Evolutionary conservation across 2,329 filamentous ascomycete species (phyloP), one percentile per base, ranked within the genome.

Genomic region (Ceratocystis huliohia): DNA sequence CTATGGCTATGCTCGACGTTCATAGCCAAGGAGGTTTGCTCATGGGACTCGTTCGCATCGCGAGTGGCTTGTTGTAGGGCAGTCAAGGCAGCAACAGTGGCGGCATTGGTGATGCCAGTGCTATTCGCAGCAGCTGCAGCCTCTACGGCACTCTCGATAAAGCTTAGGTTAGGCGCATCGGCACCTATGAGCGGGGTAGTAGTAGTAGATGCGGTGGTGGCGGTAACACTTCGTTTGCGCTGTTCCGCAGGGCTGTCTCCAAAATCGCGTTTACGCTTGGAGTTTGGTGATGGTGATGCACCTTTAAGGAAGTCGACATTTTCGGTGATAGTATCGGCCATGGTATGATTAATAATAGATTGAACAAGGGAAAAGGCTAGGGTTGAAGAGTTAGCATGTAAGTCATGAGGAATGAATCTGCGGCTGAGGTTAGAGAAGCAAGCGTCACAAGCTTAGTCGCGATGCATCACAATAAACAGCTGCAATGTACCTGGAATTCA

Each of bases 131-230:
- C 73, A 13, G 73, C 74, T 37, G 75, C 76, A 2, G 72, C 74
- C 68, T 82, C 80, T 33, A 82, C 79, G 56, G 80, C 78, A 69
- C 76, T 81, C 69, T 84, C 81, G 41, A 84, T 81, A 70, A 83
- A 84, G 15, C 68, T 66, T 28, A 69, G 63, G 41, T 65, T 68
- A n/a, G 68, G 65, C 25, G 66, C 59, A 61, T 69, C 69, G 8
- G 57, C 48, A 28, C 61, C 20, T 8, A 67, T 59, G n/a, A 69
- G 61, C 15, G 65, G 65, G 53, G 53, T 17, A 33, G 53, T 7
- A 57, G 53, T 33, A 10, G 50, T 13, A 28, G 53, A 7, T n/a
- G 53, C 53, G 67, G 77, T 72, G 3, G 78, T 76, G 5, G 77
- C 72, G 8, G 80, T 78, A 8, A 76, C 76, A 65, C 76, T 75